Evolutionary conservation across 495 filamentous ascomycete genomes (phyloP).

Genomic region (Tuber aestivum): DNA sequence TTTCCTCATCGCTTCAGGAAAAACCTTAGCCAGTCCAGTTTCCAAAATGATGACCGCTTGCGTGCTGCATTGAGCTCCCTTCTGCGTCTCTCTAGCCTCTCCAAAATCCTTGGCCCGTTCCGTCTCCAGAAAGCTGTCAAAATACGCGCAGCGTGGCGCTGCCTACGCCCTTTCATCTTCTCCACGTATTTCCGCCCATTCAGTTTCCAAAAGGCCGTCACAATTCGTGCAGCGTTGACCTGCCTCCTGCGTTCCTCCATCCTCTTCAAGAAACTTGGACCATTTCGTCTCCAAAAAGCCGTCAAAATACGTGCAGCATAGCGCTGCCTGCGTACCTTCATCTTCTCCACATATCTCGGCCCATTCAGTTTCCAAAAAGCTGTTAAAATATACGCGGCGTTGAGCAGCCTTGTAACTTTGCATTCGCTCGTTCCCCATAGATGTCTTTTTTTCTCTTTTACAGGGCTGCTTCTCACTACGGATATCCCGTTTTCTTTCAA

Average conservation of each 20-base stretch:
- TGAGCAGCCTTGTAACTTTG: background rate
- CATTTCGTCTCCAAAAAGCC: slow-evolving; percentile 11
- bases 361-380: background rate
- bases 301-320: background rate
- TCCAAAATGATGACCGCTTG: too few relatives aligned
- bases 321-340: background rate
- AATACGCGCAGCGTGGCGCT: slow-evolving; percentile 2
- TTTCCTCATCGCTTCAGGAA: background rate
- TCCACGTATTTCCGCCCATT: background rate
- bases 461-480: background rate
- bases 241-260: slow-evolving; percentile 3
- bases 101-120: slow-evolving; percentile 8
- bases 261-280: slow-evolving; percentile 5
- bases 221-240: slow-evolving; percentile 3
- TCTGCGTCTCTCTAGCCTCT: background rate
- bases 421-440: background rate
- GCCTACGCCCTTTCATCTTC: background rate
- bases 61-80: too few relatives aligned
- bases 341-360: slow-evolving; percentile 3
- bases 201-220: slow-evolving; percentile 8
- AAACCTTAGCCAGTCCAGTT: too few relatives aligned
- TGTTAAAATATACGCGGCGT: slow-evolving; percentile 2
- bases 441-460: background rate
- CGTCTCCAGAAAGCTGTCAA: slow-evolving; percentile 12
- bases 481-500: slow-evolving; percentile 1